A percentile compares a stretch with the other conserved stretches of the same genome.
These are phyloP conservation scores for Ceriops decandra DNA, from an alignment of 345 rosid genomes.

Conservation along the genomic window DNA sequence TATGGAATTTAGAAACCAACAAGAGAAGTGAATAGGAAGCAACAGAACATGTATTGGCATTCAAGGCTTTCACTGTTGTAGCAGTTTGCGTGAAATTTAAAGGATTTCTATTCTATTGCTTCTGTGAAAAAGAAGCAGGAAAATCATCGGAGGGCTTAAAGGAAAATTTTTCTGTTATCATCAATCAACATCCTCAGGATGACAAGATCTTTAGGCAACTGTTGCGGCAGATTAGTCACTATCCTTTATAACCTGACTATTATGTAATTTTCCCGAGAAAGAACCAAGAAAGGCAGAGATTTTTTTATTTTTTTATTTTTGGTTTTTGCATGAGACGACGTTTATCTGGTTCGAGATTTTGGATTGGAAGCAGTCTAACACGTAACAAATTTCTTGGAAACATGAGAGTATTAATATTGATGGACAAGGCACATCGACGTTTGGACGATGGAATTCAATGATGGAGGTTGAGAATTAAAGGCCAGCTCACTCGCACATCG, in stretches of 20 bases:
- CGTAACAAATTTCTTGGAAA: slow-evolving; percentile 21
- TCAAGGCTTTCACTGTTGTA: slow-evolving; percentile 1
- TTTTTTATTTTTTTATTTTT: neutral
- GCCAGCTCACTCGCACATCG: neutral
- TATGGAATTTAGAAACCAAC: neutral
- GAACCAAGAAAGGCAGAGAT: no score
- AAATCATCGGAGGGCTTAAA: neutral
- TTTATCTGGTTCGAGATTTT: neutral
- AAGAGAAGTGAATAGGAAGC: neutral
- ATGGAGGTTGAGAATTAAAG: slow-evolving; percentile 13
- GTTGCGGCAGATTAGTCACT: no score
- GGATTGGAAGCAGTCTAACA: neutral
- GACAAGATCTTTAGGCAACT: no score
- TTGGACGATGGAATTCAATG: neutral
- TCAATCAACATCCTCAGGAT: no score
- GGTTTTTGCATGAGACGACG: neutral
- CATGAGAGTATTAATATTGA: slow-evolving; percentile 3
- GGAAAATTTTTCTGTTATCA: neutral
- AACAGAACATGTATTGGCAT: neutral
- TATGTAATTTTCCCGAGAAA: no score
- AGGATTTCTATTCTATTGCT: no score
- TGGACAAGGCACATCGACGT: neutral
- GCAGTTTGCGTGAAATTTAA: neutral
- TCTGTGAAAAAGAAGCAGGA: neutral
- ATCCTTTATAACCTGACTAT: no score